These are phyloP conservation scores for Cercospora janseana DNA, from an alignment of 2,329 filamentous ascomycete species.

Conservation along the genomic window DNA sequence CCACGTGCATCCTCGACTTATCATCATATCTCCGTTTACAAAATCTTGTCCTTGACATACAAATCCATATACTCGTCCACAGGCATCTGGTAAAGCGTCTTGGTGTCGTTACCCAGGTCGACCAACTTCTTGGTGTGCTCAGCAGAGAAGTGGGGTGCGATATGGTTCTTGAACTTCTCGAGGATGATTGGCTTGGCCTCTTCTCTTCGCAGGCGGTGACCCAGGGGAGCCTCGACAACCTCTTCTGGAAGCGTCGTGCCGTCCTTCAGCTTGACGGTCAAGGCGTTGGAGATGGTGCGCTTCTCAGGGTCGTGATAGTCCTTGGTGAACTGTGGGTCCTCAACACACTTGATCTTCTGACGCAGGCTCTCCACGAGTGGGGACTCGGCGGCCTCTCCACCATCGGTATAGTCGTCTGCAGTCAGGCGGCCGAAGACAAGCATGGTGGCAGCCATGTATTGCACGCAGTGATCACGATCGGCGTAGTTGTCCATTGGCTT, in stretches of 20 bases:
- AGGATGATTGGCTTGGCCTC: slow-evolving; percentile 95
- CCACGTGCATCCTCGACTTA: too few species aligned
- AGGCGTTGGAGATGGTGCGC: slow-evolving; percentile 94
- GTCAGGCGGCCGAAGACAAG: slow-evolving; percentile 91
- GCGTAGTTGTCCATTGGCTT: slow-evolving; percentile 99
- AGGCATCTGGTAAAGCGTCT: slow-evolving; percentile 73
- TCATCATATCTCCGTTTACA: slow-evolving; percentile 22
- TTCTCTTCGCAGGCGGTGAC: slow-evolving; percentile 84
- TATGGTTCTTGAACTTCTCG: slow-evolving; percentile 90
- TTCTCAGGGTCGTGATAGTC: slow-evolving; percentile 94
- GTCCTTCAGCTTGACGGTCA: slow-evolving; percentile 92
- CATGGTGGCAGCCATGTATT: slow-evolving; percentile 99
- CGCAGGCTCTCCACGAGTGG: slow-evolving; percentile 86
- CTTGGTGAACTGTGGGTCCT: slow-evolving; percentile 82
- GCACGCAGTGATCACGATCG: slow-evolving; percentile 98
- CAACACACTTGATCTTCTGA: slow-evolving; percentile 91
- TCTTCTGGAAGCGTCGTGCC: slow-evolving; percentile 89
- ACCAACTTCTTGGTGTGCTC: slow-evolving; percentile 78
- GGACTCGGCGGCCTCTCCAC: slow-evolving; percentile 85
- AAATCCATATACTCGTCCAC: slow-evolving; percentile 94
- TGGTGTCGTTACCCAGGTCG: slow-evolving; percentile 70
- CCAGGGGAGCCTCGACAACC: slow-evolving; percentile 88
- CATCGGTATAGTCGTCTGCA: slow-evolving; percentile 90
- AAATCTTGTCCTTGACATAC: slow-evolving; percentile 59
- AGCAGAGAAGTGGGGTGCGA: slow-evolving; percentile 77